Base-by-base conservation (phyloP, 768 basidiomycete species). In the Rhizopogon sp. region DNA sequence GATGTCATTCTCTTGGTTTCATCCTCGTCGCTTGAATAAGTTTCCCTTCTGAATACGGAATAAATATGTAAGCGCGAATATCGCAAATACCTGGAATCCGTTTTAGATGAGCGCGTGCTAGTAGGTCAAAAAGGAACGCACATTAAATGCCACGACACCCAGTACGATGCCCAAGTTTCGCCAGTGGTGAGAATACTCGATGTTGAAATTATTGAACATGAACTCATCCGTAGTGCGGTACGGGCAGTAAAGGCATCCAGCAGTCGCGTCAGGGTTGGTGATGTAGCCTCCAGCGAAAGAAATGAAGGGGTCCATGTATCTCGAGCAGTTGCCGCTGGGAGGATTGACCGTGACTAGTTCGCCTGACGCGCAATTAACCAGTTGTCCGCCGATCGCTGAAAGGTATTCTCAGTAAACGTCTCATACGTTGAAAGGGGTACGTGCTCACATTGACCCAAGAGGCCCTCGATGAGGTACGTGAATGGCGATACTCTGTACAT, bases 331-430 rank as follows among this genome's bases (percentile, higher is more conserved):
- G 56, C 82, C 84, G 1, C 68, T 56, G 1, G 83, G 81, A 1
- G 87, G 81, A 10, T 77, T 65, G 37, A 90, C 64, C 8, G 64
- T 63, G 46, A 82, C 77, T 29, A 79, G 71, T 67, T 90, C 88
- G 50, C 69, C 63, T 1, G 68, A 50, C 1, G 81, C 66, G 67
- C 89, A 90, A 6, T 62, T 67, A 40, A 84, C 69, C 0, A 61
- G 45, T 52, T 74, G 70, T 37, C 64, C 58, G 4, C 78, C 80
- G n/a, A 81, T 60, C 5, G 69, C 80, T 76, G 33, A 3, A 20
- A 39, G n/a, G 37, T 14, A 39, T 29, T 5, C 9, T 39, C 20
- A 22, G 52, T 53, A 28, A 31, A 5, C 6, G 29, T 62, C 33
- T 25, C 35, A 52, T 33, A 31, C 25, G 22, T 5, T 25, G 7